Base-by-base conservation (phyloP, 106 monocot genomes). In the Vanilla planifolia region DNA sequence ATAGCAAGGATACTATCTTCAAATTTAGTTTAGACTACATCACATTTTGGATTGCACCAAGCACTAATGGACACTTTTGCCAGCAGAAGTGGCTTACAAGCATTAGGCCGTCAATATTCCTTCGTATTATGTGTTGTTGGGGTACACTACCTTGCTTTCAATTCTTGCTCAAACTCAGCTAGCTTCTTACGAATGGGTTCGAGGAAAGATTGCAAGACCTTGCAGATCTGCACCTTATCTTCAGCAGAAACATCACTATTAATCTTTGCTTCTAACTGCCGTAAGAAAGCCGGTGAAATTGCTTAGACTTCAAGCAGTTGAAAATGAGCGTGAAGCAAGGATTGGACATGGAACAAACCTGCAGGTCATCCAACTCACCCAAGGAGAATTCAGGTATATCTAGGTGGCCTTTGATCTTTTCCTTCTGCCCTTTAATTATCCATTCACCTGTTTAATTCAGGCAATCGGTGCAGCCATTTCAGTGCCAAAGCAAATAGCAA, bases 311-410 rank as follows among this genome's bases (percentile, higher is more conserved):
- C 24, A 23, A 60, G 9, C n/a, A n/a, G n/a, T n/a, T n/a, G n/a
- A n/a, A 15, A 35, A 50, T 25, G 59, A 60, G 14, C 20, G 28
- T 13, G 3, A 33, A 15, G 36, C 0, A 15, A 5, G 33, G 15
- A 55, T 4, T 4, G 15, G 9, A 16, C 3, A 3, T 7, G 21
- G n/a, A 3, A 11, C 48, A 50, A 70, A 90, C 95, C 90, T 91
- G 69, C 48, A 99, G 74, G 45, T 99, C 98, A 8, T 88, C 88
- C 37, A 99, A 69, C 59, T 99, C 98, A 35, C 98, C 98, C 56
- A 82, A 99, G 24, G 88, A 88, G 56, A 99, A 88, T 36, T 99
- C 98, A 0, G 81, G 85, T 45, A 99, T 77, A 62, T 92, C 92
- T 10, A 99, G 8, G 52, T 92, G 75, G 16, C 98, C 98, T 48